Evolutionary conservation across 2,329 filamentous ascomycete species (phyloP), one percentile per base, ranked within the genome.

Genomic region (Arthrobotrys iridis): DNA sequence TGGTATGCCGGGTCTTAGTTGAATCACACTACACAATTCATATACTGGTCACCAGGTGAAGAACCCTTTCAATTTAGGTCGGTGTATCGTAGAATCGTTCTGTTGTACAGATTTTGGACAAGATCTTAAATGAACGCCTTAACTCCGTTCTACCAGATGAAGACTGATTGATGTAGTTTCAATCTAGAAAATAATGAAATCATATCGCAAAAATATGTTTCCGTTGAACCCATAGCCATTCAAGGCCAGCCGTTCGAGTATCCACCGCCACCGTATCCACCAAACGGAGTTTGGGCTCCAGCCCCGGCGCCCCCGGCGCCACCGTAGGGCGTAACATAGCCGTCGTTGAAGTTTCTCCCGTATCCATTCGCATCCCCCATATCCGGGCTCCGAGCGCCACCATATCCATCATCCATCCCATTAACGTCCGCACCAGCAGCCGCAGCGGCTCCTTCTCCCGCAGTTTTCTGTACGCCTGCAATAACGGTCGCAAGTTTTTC

Each of bases 401-500:
- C 77, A 35, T 72, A 76, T 10, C 79, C 78, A 13, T 78, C 78
- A 68, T 78, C 77, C 33, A 79, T 78, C 10, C 78, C 78, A 67
- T 77, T 78, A 2, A 75, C 64, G 41, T 79, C 78, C 30, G 77
- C 83, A 83, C 41, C 81, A 81, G 52, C 80, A 82, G 62, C 83
- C 81, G 24, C 81, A 80, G 76, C 86, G 87, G 77, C 86, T 82
- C 45, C 82, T 85, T 72, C 88, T 88, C 37, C 85, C 85, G 59
- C 87, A 86, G 50, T 83, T 83, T 59, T 85, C 85, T 86, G 85
- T 78, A 90, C 83, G 30, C 88, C 87, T 73, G 88, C 85, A 75
- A 97, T 90, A 40, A 97, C 87, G 2, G 86, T 87, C 1, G 93
- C 95, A 35, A 99, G 88, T 84, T 99, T 99, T 78, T 91, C 88